Evolutionary conservation across 1,284 basidiomycete species (phyloP), one percentile per base, ranked within the genome.

Genomic region (Rhodotorula glutinis): DNA sequence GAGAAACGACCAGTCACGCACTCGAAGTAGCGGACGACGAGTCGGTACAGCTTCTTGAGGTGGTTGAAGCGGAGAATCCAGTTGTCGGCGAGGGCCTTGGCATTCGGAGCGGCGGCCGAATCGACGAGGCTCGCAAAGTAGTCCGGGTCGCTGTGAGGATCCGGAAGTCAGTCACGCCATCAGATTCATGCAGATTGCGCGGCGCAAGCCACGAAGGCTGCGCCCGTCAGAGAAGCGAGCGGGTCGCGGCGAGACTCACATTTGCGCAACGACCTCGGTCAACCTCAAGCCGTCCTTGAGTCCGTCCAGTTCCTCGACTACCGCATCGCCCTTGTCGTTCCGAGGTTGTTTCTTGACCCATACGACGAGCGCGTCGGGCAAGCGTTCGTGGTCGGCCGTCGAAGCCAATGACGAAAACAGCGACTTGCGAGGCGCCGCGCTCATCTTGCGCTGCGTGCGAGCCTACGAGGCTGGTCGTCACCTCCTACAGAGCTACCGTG

Each of bases 1-100:
- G 8, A 23, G 25, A 21, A 49, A 4, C 5, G 21, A 27, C 27
- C 2, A 3, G 30, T 0, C 41, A 57, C 67, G 30, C 38, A 70
- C 63, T 87, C 83, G 74, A 90, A 89, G 77, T 92, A 93, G 76
- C 92, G 90, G 3, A 89, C 89, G 82, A 92, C 88, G 53, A 92
- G 84, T 62, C 91, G 85, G 79, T 90, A 92, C 53, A 93, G 83
- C 27, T 89, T 85, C 77, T 94, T 93, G 68, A 93, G 83, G 21
- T 88, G 80, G 76, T 84, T 87, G 78, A 92, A 90, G n/a, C 89
- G 86, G 54, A 93, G 79, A 62, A 92, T 89, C 91, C 91, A 93
- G 79, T 90, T 92, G 77, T 92, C 91, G 29, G 88, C 85, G 3
- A 73, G 60, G 0, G 70, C 65, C 27, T 69, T 69, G 29, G 52